Evolutionary conservation across 1,284 basidiomycete species (phyloP), one percentile per base, ranked within the genome.

Genomic region (Pisolithus thermaeus): DNA sequence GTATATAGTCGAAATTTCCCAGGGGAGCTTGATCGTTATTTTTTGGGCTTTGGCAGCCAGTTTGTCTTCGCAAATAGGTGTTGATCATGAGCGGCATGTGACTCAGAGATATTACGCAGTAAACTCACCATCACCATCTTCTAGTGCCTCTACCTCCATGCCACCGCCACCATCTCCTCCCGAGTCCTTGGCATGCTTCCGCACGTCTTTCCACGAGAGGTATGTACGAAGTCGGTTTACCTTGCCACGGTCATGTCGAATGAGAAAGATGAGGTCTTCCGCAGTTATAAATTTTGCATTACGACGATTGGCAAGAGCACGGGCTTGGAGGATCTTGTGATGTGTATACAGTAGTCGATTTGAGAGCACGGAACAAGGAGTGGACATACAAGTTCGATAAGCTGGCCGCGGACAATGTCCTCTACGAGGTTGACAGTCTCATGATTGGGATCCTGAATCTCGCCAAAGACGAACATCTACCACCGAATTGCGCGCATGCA

Each of bases 121-220:
- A 20, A 43, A 62, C 74, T 37, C 52, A 86, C 84, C 83, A 61
- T 88, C 85, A n/a, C 82, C 87, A 49, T 91, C 87, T 58, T 90
- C 88, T 5, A 88, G 67, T 3, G 74, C 77, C 63, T 90, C 90
- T 4, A 90, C 85, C 61, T 92, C 90, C 1, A 89, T 87, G 16
- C 83, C 90, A 9, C 78, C 88, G 11, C 82, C 89, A 3, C 80
- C 88, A 53, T 87, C 86, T 8, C 83, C 87, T 47, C 85, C 85
- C 9, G 80, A 84, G 59, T 97, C 92, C 63, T 97, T 97, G 7
- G 93, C 93, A 58, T 93, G 90, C 64, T 97, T 97, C 16, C 96
- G 81, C 7, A 98, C 95, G 58, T 97, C 96, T 65, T 97, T 97
- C 95, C 96, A 99, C 0, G 90, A 91, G n/a, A 99, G 79, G 64